Evolutionary conservation across 192 early-diverging fungal species (phyloP), one percentile per base, ranked within the genome.

Genomic region (Spizellomyces sp.): DNA sequence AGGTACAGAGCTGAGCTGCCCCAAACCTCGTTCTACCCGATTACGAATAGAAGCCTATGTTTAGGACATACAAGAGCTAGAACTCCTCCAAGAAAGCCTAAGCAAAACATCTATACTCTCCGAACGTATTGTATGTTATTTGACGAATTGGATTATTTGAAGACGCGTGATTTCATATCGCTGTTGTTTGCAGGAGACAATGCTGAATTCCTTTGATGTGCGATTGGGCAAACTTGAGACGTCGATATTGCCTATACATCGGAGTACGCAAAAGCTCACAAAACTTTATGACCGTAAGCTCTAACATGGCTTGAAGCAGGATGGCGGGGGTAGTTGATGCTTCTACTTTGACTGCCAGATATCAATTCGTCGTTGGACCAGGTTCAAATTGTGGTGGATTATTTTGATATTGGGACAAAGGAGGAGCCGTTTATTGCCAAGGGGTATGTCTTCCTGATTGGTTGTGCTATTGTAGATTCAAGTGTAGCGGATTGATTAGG

Each of bases 241-340:
- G 1, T 92, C 89, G 5, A 93, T 95, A 42, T 62, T 93, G 43
- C 93, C 93, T 17, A 93, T 95, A 66, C 91, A 95, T 62, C 81
- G 82, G 47, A 84, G 89, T 0, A 95, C 92, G 9, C 86, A 90
- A 59, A 85, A 83, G 60, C 76, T 95, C 55, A 93, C 92, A 6
- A 81, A 80, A 52, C 74, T 92, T 6, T 86, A 87, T 12, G 90
- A 89, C 62, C 93, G 92, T 94, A 83, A 14, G 85, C 75, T 17
- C 6, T 19, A 64, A 54, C 2, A 54, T 36, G 0, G 27, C 27
- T 36, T 36, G 27, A 36, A 3, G 1, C 14, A 54, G 50, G 17
- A 54, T 12, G 50, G 0, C 4, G 50, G 1, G 59, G 42, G 42
- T 41, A 17, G 17, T 61, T 15, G 17, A 19, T 41, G 17, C 36